Base-by-base conservation (phyloP, 345 rosid genomes). In the Melaleuca quinquenervia region DNA sequence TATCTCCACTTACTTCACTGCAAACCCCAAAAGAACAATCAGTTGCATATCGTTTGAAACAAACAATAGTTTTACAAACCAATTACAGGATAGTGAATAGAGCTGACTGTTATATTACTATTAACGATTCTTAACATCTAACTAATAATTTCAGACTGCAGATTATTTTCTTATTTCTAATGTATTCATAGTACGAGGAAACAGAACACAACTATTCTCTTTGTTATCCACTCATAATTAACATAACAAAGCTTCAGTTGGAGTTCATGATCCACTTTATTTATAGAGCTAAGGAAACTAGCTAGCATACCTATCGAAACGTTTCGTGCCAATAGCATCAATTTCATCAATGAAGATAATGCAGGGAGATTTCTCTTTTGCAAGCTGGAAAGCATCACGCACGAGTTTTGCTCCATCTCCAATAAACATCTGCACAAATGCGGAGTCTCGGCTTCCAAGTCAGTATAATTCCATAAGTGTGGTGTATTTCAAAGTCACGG, bases 371-470 rank as follows among this genome's bases (percentile, higher is more conserved):
- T 98, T 98, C 90, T 98, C 99, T 88, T 98, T 98, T 44, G 99
- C 99, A 50, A 98, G 98, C 86, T 94, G 99, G 91, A 98, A 98
- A 45, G 99, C 98, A 94, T 98, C 99, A n/a, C 99, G 98, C 26
- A 98, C 99, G 90, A 98, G 98, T 89, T 98, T 98, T 76, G 99
- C 99, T 88, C 99, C 99, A 80, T 98, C 99, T 86, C 99, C 99
- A 83, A 98, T 96, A 90, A 98, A 98, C 99, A 98, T 98, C 99
- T 96, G 88, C 82, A 93, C 32, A 58, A 13, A 89, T 78, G 82
- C 54, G 76, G 84, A 62, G 41, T 82, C 60, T 7, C 0, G 1
- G 45, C 58, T 83, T 55, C 54, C 44, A 21, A 51, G 62, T 52
- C 9, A 32, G n/a, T 82, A 52, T 48, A 50, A 82, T 50, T 82